Conservation (phyloP, 176 grass and related monocot species). For the Alopecurus myosuroides region DNA sequence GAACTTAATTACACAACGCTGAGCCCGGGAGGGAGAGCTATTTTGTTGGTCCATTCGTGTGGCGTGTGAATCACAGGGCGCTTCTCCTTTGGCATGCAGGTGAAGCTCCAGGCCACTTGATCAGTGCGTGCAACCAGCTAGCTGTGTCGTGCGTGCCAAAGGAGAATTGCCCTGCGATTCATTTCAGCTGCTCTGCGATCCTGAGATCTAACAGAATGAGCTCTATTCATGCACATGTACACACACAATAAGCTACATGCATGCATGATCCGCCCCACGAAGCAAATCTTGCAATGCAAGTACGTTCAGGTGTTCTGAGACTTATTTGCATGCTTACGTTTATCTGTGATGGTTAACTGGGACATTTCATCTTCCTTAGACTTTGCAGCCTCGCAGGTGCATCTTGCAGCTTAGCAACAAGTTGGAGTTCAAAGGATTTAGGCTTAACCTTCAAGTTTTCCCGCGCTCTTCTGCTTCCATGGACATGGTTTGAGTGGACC, state of each 20-base stretch:
- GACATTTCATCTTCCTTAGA: too few species aligned
- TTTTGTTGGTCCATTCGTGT: neutral
- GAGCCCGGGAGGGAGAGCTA: neutral
- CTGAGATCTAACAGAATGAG: neutral
- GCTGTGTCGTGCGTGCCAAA: too few species aligned
- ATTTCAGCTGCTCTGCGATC: neutral
- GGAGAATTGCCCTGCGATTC: constrained; percentile 72
- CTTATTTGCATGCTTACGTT: too few species aligned
- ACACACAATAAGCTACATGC: neutral
- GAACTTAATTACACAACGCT: neutral
- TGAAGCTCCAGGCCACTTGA: neutral
- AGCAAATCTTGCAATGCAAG: neutral
- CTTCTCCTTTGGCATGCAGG: constrained; percentile 34
- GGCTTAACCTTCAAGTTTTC: too few species aligned
- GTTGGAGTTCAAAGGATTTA: too few species aligned
- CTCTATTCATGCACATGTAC: neutral
- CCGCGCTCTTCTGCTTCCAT: too few species aligned
- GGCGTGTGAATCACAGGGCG: constrained; percentile 47
- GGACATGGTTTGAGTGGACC: too few species aligned
- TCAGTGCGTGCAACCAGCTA: neutral
- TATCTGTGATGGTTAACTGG: too few species aligned
- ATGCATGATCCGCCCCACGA: neutral
- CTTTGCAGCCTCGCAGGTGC: too few species aligned
- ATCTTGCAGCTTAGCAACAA: too few species aligned
- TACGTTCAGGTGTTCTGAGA: neutral